Conservation (phyloP, 768 basidiomycete genomes). For the Lentinula aciculospora region DNA sequence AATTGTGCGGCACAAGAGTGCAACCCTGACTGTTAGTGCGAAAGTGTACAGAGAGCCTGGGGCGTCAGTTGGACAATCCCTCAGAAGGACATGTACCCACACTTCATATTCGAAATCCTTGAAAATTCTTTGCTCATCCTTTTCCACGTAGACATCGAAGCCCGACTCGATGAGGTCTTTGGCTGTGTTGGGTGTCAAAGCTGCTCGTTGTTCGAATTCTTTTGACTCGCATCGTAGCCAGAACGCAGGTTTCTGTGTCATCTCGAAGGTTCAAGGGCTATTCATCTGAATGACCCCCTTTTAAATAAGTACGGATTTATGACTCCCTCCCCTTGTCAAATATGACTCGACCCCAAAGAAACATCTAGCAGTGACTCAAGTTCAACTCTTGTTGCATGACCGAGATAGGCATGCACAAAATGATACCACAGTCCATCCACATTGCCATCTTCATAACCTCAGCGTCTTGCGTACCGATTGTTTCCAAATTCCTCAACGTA, state of each 20-base stretch:
- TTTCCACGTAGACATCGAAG: constrained; percentile 87
- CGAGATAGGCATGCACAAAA: no score
- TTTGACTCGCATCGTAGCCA: constrained; percentile 99
- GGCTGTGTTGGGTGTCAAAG: constrained; percentile 86
- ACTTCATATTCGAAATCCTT: constrained; percentile 87
- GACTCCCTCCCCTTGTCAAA: background rate
- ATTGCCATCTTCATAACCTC: no score
- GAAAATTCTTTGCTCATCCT: constrained; percentile 92
- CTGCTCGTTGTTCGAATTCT: constrained; percentile 86
- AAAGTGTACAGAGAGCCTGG: no score
- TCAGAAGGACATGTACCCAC: constrained; percentile 48
- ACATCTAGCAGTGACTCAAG: no score
- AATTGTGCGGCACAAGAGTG: constrained; percentile 76
- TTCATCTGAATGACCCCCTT: background rate
- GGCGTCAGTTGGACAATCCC: background rate
- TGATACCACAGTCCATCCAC: no score
- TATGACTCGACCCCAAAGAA: background rate
- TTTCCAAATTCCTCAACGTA: background rate
- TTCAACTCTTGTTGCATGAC: no score
- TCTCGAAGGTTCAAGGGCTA: background rate
- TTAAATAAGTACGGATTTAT: background rate
- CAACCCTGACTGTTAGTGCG: constrained; percentile 83
- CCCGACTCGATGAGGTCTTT: constrained; percentile 83
- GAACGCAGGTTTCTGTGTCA: constrained; percentile 32
- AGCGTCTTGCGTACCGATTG: background rate